Evolutionary conservation across 1,139 yeast species (phyloP), one percentile per base, ranked within the genome.

Genomic region (Candida neerlandica): DNA sequence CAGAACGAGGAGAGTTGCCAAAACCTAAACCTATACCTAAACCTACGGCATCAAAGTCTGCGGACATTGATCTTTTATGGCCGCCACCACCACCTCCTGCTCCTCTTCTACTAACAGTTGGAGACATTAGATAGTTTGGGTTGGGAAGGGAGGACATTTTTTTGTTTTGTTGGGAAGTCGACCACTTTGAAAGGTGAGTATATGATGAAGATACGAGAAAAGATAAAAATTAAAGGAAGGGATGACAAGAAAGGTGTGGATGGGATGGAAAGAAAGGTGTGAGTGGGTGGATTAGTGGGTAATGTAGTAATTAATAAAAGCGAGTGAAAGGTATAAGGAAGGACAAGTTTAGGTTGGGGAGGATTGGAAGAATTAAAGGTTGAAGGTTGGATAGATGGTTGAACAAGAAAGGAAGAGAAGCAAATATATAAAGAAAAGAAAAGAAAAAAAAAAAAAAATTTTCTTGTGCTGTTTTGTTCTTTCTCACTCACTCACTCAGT

Each of bases 41-140:
- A 1, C 78, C 79, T 55, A 68, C 61, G 5, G 67, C 62, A 58
- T 85, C 91, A 61, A 85, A 85, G 60, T 85, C 91, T 0, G 90
- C 90, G 2, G 89, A 83, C 12, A 85, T 82, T 0, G 90, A 85
- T 44, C 92, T 68, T 58, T 84, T 77, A 57, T 85, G 91, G 43
- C 84, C 75, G 63, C 85, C 91, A n/a, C n/a, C n/a, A n/a, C n/a
- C n/a, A n/a, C n/a, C n/a, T n/a, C n/a, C n/a, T n/a, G n/a, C n/a
- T 2, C 80, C 77, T 55, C 81, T 71, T 58, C 71, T 71, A 26
- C 56, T 54, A 29, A 51, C 42, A 1, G 60, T 58, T 2, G 63
- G 55, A 2, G 58, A 35, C 12, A 57, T 35, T 12, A 48, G 46
- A 41, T 54, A 48, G 14, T 53, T 45, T 30, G 56, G 45, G 42